phyloP scores from a whole-genome alignment of 2,329 filamentous ascomycete species.

The Ilyonectria mors-panacis region DNA sequence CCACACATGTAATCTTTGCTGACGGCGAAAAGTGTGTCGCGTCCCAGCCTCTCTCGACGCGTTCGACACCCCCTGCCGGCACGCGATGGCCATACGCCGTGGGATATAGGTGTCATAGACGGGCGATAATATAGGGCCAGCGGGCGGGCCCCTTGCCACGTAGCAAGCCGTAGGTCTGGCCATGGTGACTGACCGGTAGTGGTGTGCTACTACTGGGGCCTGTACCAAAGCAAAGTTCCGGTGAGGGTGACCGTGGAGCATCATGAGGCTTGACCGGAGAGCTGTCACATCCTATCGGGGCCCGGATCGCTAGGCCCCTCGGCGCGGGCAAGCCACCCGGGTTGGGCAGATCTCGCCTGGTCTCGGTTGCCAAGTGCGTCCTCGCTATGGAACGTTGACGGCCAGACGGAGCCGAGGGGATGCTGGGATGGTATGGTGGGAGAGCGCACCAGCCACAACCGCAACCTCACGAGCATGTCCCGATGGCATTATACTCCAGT shows the following conservation, averaged over 20 bases:
- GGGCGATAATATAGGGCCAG: slow-evolving; percentile 25
- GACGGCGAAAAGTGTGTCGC: slow-evolving; percentile 11
- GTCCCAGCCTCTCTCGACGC: slow-evolving; percentile 2
- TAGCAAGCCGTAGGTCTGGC: slow-evolving; percentile 13
- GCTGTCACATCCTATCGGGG: too few relatives aligned
- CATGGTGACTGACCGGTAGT: slow-evolving; percentile 15
- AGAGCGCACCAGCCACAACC: slow-evolving; percentile 11
- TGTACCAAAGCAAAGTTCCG: slow-evolving; percentile 11
- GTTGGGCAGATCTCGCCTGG: slow-evolving; percentile 16
- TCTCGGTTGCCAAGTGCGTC: neutral
- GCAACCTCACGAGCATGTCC: neutral
- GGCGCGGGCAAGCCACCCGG: neutral
- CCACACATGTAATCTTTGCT: slow-evolving; percentile 13
- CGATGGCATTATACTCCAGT: neutral
- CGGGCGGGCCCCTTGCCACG: slow-evolving; percentile 26
- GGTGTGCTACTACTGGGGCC: slow-evolving; percentile 2
- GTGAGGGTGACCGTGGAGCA: slow-evolving; percentile 7
- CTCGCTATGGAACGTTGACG: slow-evolving; percentile 28
- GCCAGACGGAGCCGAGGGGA: neutral
- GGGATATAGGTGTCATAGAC: slow-evolving; percentile 26
- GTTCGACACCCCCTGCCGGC: slow-evolving; percentile 13
- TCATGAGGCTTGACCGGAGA: slow-evolving; percentile 9
- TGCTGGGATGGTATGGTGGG: slow-evolving; percentile 7
- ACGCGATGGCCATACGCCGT: slow-evolving; percentile 25
- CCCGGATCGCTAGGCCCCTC: neutral